A percentile compares a stretch with the other conserved stretches of the same genome.
phyloP scores from a whole-genome alignment of 2,329 filamentous ascomycete species.

The Alternaria consortialis region DNA sequence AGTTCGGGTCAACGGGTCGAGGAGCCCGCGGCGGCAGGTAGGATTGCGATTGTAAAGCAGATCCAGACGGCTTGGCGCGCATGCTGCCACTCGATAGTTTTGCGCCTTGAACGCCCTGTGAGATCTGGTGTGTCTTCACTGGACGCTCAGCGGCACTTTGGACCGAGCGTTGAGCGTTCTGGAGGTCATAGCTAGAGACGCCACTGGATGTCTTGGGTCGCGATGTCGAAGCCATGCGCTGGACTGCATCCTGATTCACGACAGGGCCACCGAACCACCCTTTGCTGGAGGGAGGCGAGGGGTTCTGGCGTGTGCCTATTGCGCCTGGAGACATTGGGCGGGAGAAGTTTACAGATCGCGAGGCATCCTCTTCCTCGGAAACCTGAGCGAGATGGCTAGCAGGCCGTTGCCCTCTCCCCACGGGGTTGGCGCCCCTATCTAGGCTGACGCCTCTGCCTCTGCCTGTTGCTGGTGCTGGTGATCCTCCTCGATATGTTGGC shows the following conservation, averaged over 20 bases:
- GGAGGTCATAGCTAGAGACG: conserved; percentile 28
- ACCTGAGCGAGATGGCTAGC: conserved; percentile 54
- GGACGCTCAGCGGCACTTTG: conserved; percentile 50
- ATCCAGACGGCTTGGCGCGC: conserved; percentile 59
- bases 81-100: conserved; percentile 62
- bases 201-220: conserved; percentile 42
- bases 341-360: conserved; percentile 63
- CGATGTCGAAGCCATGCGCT: conserved; percentile 37
- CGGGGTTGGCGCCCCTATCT: conserved; percentile 46
- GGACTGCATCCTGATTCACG: conserved; percentile 40
- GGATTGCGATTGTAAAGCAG: conserved; percentile 51
- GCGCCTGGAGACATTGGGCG: conserved; percentile 58
- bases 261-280: conserved; percentile 54
- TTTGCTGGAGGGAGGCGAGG: conserved; percentile 27
- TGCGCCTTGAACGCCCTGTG: conserved; percentile 49
- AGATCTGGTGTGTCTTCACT: conserved; percentile 53
- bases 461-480: conserved; percentile 52
- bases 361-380: conserved; percentile 54
- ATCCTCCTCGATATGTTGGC: conserved; percentile 57
- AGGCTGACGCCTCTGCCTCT: conserved; percentile 52
- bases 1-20: conserved; percentile 48
- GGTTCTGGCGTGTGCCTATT: conserved; percentile 16
- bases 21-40: conserved; percentile 26
- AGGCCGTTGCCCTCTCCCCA: conserved; percentile 37
- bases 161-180: conserved; percentile 42